Evolutionary conservation across 768 basidiomycete genomes (phyloP), one percentile per base, ranked within the genome.

Genomic region (Rhizopogon vinicolor): DNA sequence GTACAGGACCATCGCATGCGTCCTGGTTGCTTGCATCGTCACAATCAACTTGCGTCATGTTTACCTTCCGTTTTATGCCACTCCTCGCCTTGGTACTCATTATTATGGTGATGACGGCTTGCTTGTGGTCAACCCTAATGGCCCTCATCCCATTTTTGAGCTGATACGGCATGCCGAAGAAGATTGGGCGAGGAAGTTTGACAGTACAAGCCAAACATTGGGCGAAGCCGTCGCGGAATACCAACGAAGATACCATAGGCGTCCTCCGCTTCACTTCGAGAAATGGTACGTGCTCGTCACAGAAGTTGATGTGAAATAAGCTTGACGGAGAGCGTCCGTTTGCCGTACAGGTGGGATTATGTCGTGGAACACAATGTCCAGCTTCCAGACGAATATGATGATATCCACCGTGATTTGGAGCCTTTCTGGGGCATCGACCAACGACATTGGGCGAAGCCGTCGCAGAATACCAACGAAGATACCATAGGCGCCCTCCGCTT

Each of bases 321-420:
- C 18, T 22, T 39, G 14, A 40, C 7, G n/a, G 5, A 7, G 18
- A 13, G 31, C 7, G 28, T 7, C 4, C 9, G 19, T 35, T 28
- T 37, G 25, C 1, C n/a, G 16, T 19, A 13, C 13, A 70, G 75
- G 76, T 79, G 76, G 77, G 58, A 67, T n/a, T 79, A 75, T 54
- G 73, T 73, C 6, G 64, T 67, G n/a, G 59, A 60, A 49, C 58
- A 79, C 56, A 57, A 69, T 28, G 69, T 79, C 1, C 72, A 69
- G 43, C 66, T 79, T 1, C 73, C 71, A 14, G 78, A 79, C 58
- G 77, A 79, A 53, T 79, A 79, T 46, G 77, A 79, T 60, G 75
- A 76, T 55, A 78, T 78, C 50, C 60, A 67, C 51, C 58, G 63
- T 6, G 68, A 76, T 49, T 55, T 78, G 7, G 66, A 70, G 19